These are phyloP conservation scores for Monosporascus sp. DNA, from an alignment of 2,329 filamentous ascomycete species.

Conservation along the genomic window DNA sequence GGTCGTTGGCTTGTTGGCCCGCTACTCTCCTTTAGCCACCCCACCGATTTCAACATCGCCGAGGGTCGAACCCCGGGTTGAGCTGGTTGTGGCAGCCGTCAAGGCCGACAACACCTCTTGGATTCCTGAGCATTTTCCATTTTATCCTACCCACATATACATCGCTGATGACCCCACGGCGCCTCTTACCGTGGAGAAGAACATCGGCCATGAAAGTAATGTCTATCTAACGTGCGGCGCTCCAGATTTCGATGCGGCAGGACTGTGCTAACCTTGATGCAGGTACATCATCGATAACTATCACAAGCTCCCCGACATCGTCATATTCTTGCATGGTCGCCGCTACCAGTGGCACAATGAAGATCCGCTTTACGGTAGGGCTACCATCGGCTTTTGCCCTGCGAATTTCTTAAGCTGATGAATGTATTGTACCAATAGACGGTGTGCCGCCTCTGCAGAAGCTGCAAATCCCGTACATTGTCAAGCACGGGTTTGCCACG, in stretches of 20 bases:
- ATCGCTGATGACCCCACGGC: constrained; percentile 35
- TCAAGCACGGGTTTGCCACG: constrained; percentile 43
- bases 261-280: constrained; percentile 1
- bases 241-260: constrained; percentile 2
- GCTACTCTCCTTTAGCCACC: neutral
- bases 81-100: constrained; percentile 21
- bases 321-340: constrained; percentile 28
- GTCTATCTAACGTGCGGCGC: constrained; percentile 26
- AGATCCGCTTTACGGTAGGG: constrained; percentile 31
- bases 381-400: neutral
- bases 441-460: constrained; percentile 34
- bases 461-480: constrained; percentile 35
- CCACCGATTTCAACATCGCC: neutral
- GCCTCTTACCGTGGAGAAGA: constrained; percentile 31
- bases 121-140: constrained; percentile 18
- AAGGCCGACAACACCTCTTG: constrained; percentile 22
- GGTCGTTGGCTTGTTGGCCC: neutral
- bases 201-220: constrained; percentile 33
- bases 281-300: constrained; percentile 28
- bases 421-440: neutral
- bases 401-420: neutral
- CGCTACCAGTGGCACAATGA: constrained; percentile 30
- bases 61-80: constrained; percentile 1
- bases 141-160: constrained; percentile 29
- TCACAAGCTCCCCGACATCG: constrained; percentile 22